A percentile compares a stretch with the other conserved stretches of the same genome.
phyloP scores from a whole-genome alignment of 2,329 filamentous ascomycete genomes.

The Cladobotryum mycophilum region DNA sequence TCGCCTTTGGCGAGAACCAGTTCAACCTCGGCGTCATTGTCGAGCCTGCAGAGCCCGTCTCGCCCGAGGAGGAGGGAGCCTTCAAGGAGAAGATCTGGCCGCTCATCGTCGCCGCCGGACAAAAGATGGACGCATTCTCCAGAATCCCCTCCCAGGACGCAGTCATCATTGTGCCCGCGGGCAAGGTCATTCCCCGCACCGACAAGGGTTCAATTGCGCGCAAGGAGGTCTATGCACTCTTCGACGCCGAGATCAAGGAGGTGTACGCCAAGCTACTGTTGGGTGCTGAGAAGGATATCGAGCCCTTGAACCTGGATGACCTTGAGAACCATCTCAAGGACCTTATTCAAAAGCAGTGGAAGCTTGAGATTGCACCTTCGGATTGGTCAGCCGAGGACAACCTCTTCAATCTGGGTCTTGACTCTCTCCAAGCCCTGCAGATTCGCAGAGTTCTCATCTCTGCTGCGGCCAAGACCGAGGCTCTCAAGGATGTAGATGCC shows the following conservation, averaged over 20 bases:
- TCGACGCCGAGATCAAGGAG: conserved; percentile 13
- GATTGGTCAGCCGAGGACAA: conserved; percentile 11
- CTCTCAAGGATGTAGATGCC: conserved; percentile 11
- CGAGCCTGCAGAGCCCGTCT: conserved; percentile 12
- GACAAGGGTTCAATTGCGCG: conserved; percentile 21
- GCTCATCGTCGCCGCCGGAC: conserved; percentile 11
- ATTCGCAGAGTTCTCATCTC: conserved; percentile 10
- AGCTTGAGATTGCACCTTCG: conserved; percentile 3
- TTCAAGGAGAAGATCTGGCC: conserved; percentile 17
- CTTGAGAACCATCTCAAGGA: conserved; percentile 10
- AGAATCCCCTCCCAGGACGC: conserved; percentile 17
- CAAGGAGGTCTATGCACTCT: conserved; percentile 16
- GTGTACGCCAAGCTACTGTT: conserved; percentile 13
- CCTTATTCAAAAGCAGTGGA: conserved; percentile 9
- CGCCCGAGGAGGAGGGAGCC: not conserved
- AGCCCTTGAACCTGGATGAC: conserved; percentile 12
- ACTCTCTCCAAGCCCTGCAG: conserved; percentile 13
- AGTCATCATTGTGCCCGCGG: conserved; percentile 14
- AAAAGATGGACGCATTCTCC: conserved; percentile 16
- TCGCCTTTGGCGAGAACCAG: conserved; percentile 17
- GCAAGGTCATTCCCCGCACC: conserved; percentile 15
- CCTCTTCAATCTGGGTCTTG: conserved; percentile 13
- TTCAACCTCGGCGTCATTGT: conserved; percentile 20
- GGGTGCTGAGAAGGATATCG: conserved; percentile 10
- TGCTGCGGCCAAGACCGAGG: conserved; percentile 12